Evolutionary conservation across 2,329 filamentous ascomycete genomes (phyloP).

Genomic region (Peltaster fructicola): DNA sequence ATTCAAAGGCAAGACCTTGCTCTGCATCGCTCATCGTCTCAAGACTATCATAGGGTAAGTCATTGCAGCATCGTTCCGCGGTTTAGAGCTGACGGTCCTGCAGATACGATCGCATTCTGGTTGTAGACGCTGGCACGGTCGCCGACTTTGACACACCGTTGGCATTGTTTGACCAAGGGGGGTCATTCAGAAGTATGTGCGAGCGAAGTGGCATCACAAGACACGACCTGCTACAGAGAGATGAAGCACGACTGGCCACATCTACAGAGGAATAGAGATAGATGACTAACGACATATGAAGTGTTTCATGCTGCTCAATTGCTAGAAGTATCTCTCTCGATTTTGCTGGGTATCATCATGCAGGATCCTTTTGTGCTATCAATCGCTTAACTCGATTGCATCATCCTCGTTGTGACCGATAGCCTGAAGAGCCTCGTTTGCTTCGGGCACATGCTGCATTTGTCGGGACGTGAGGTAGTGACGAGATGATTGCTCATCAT

Average conservation of each 20-base stretch:
- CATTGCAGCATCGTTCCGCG: no score
- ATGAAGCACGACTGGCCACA: no score
- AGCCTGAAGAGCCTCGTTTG: conserved; percentile 8
- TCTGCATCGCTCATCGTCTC: conserved; percentile 77
- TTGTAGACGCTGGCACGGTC: conserved; percentile 82
- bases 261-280: no score
- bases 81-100: no score
- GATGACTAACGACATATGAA: no score
- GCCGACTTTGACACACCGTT: conserved; percentile 70
- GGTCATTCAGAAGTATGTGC: conserved; percentile 82
- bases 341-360: no score
- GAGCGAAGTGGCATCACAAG: conserved; percentile 60
- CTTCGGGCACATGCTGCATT: conserved; percentile 1
- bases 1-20: conserved; percentile 63
- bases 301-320: no score
- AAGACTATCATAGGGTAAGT: conserved; percentile 44
- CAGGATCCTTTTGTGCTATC: conserved; percentile 3
- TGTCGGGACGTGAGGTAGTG: conserved; percentile 3
- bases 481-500: conserved; percentile 4
- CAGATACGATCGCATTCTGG: conserved; percentile 94
- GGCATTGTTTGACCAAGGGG: conserved; percentile 51
- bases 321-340: no score
- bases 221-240: no score
- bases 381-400: conserved; percentile 15
- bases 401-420: conserved; percentile 8